phyloP scores from a whole-genome alignment of 768 basidiomycete genomes.

The Saitozyma sp. region DNA sequence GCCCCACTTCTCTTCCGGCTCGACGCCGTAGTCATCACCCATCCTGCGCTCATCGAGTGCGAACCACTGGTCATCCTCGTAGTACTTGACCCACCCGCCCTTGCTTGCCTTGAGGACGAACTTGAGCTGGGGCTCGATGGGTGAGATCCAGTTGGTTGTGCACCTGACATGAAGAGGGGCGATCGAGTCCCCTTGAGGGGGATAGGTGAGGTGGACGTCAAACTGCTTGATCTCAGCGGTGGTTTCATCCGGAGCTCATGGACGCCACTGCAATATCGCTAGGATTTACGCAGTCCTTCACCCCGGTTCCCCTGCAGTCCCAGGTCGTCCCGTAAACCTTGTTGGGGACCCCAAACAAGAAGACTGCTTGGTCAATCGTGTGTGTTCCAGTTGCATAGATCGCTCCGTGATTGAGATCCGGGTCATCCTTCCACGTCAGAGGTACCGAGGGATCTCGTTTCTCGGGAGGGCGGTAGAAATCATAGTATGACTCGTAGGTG shows the following conservation, averaged over 20 bases:
- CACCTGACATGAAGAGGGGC: not conserved
- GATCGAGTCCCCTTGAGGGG: not conserved
- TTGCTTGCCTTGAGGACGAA: not conserved
- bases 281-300: constrained; percentile 54
- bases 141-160: not conserved
- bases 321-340: constrained; percentile 57
- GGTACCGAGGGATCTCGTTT: too few relatives aligned
- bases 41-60: not conserved
- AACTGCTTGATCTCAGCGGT: too few relatives aligned
- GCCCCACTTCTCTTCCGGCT: not conserved
- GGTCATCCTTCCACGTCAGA: too few relatives aligned
- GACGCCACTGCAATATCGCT: too few relatives aligned
- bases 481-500: constrained; percentile 40
- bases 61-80: not conserved
- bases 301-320: constrained; percentile 32
- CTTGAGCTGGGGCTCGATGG: constrained; percentile 1
- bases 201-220: constrained; percentile 1
- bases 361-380: constrained; percentile 73
- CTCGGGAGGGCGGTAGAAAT: constrained; percentile 61
- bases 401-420: too few relatives aligned
- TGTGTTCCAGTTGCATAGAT: constrained; percentile 79
- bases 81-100: not conserved
- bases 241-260: too few relatives aligned
- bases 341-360: constrained; percentile 72
- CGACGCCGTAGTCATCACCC: not conserved